Evolutionary conservation across 495 filamentous ascomycete species (phyloP).

Genomic region (Penicillium lagena): DNA sequence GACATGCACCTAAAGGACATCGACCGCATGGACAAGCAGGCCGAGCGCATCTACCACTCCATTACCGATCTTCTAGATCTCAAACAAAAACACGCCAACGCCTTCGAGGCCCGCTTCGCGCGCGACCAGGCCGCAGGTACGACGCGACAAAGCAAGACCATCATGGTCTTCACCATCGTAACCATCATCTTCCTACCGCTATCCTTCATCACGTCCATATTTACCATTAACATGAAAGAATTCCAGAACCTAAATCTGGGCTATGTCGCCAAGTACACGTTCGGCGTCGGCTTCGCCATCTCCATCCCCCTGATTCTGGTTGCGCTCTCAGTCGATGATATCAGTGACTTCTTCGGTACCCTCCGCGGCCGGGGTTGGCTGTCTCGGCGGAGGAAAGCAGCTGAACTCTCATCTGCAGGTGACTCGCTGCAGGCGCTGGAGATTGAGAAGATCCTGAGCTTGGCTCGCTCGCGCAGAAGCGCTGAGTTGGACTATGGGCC

Average conservation of each 20-base stretch:
- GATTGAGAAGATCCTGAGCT: constrained; percentile 26
- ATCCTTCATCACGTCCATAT: constrained; percentile 61
- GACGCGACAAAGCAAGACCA: constrained; percentile 61
- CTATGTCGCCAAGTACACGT: constrained; percentile 59
- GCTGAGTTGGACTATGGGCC: constrained; percentile 23
- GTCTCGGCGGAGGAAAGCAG: constrained; percentile 3
- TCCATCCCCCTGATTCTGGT: constrained; percentile 55
- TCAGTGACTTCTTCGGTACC: constrained; percentile 33
- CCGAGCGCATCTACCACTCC: constrained; percentile 54
- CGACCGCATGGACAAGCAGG: constrained; percentile 62
- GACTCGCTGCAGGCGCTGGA: constrained; percentile 12
- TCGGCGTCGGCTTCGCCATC: constrained; percentile 62
- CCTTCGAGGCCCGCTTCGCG: constrained; percentile 62
- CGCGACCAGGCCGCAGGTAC: constrained; percentile 61
- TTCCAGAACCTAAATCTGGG: constrained; percentile 43
- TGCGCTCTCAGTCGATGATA: constrained; percentile 52
- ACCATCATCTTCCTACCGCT: constrained; percentile 64
- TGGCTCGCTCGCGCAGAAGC: constrained; percentile 20
- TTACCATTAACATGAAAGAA: constrained; percentile 57
- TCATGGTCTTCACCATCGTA: constrained; percentile 71
- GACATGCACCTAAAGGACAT: constrained; percentile 59
- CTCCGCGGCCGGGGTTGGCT: constrained; percentile 22
- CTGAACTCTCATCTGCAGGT: neutral
- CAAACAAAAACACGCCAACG: constrained; percentile 66
- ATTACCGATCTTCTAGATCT: constrained; percentile 57